Conservation (phyloP, 768 basidiomycete species). For the Suillus spraguei region DNA sequence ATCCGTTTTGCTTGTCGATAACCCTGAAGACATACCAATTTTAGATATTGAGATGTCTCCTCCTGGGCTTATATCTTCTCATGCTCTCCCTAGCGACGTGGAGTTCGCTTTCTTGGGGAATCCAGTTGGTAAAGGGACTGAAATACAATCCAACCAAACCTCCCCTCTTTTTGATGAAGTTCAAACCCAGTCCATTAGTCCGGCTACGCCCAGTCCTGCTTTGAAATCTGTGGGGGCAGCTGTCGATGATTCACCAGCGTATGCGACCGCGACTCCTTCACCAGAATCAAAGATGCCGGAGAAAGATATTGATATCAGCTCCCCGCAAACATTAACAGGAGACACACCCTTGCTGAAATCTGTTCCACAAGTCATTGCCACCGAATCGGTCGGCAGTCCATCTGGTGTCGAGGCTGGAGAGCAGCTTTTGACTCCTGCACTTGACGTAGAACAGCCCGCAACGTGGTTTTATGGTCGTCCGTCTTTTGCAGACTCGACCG, state of each 20-base stretch:
- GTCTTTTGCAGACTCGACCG: constrained; percentile 40
- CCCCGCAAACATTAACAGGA: constrained; percentile 9
- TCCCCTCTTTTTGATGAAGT: not conserved
- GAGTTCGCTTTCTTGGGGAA: constrained; percentile 1
- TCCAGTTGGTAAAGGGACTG: not conserved
- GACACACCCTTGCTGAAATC: constrained; percentile 13
- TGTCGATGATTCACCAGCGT: constrained; percentile 10
- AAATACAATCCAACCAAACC: not conserved
- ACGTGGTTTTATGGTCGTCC: constrained; percentile 6
- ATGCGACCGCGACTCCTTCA: constrained; percentile 19
- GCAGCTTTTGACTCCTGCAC: constrained; percentile 1
- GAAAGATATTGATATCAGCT: constrained; percentile 18
- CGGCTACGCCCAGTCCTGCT: not conserved
- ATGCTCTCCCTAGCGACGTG: constrained; percentile 5
- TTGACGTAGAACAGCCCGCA: constrained; percentile 8
- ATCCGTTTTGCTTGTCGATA: not conserved
- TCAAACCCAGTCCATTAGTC: not conserved
- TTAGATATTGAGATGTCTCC: constrained; percentile 10
- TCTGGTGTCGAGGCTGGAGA: constrained; percentile 26
- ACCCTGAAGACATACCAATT: constrained; percentile 3
- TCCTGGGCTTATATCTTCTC: constrained; percentile 6
- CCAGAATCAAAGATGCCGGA: constrained; percentile 17
- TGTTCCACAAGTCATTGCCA: constrained; percentile 12
- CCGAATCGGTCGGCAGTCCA: constrained; percentile 18
- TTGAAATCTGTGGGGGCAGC: not conserved